Percentiles rank a stretch among this genome's conserved stretches.
phyloP scores from a whole-genome alignment of 306 rosid species.

The Corylus heterophylla region DNA sequence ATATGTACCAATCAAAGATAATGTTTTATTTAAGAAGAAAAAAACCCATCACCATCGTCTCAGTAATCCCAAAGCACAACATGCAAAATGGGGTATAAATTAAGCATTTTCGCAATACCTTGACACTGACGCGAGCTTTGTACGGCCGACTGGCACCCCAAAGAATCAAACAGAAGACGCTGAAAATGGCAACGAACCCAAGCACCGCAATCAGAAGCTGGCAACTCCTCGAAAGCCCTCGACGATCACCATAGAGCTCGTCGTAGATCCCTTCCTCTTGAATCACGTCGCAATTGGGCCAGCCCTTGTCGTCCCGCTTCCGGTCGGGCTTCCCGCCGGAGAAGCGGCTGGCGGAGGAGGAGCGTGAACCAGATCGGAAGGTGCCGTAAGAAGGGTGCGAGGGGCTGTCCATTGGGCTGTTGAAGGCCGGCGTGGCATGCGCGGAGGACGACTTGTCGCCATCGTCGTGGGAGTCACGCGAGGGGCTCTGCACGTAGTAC shows the following conservation, averaged over 20 bases:
- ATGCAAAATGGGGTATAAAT: too few species aligned
- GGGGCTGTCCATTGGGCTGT: constrained; percentile 70
- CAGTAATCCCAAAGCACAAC: too few species aligned
- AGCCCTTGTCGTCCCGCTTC: constrained; percentile 51
- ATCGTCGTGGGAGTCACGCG: constrained; percentile 66
- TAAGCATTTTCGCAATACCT: constrained; percentile 41
- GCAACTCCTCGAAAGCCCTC: constrained; percentile 49
- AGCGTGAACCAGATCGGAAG: constrained; percentile 38
- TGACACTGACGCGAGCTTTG: constrained; percentile 51
- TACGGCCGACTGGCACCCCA: constrained; percentile 69
- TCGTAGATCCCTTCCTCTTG: constrained; percentile 65
- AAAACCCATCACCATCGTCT: too few species aligned
- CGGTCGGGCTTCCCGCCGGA: constrained; percentile 46
- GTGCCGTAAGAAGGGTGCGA: constrained; percentile 60
- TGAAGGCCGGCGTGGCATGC: constrained; percentile 55
- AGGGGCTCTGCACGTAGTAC: constrained; percentile 79
- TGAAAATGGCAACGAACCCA: constrained; percentile 53
- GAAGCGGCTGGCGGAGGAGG: constrained; percentile 66
- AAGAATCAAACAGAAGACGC: constrained; percentile 63
- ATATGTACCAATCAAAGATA: not conserved
- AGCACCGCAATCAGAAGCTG: constrained; percentile 53
- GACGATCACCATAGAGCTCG: constrained; percentile 24
- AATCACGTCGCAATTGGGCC: constrained; percentile 69
- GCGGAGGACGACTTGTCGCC: constrained; percentile 63
- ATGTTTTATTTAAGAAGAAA: not conserved